Conservation (phyloP, 441 rosid species). For the Erysimum cheiri region DNA sequence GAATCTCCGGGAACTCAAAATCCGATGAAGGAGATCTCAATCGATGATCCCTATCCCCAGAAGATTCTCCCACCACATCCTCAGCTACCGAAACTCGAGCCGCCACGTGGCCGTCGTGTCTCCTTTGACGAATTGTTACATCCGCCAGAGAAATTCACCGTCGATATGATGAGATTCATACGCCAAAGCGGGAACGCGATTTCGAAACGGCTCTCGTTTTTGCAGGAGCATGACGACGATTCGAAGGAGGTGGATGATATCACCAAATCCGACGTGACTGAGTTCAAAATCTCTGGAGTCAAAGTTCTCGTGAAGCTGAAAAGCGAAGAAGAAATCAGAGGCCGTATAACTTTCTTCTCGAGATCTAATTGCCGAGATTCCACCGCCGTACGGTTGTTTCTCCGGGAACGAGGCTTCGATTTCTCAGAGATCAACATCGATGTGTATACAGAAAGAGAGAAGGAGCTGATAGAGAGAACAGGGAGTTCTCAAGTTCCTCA, state of each 20-base stretch:
- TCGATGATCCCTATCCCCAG: conserved; percentile 19
- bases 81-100: conserved; percentile 74
- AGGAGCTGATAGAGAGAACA: conserved; percentile 68
- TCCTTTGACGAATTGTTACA: conserved; percentile 6
- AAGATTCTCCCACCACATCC: conserved; percentile 59
- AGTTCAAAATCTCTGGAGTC: conserved; percentile 74
- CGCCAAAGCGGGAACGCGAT: conserved; percentile 68
- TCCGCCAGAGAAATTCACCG: conserved; percentile 42
- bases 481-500: conserved; percentile 75
- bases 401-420: conserved; percentile 57
- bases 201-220: conserved; percentile 53
- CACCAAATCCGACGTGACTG: conserved; percentile 55
- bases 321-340: conserved; percentile 52
- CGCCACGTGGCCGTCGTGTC: conserved; percentile 61
- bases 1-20: conserved; percentile 1
- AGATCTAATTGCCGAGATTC: conserved; percentile 84
- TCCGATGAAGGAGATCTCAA: conserved; percentile 29
- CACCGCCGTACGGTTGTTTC: conserved; percentile 72
- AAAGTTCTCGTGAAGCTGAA: conserved; percentile 69
- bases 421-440: conserved; percentile 88
- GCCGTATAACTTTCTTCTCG: conserved; percentile 71
- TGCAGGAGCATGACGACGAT: conserved; percentile 30
- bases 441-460: conserved; percentile 64
- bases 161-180: conserved; percentile 58
- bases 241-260: conserved; percentile 27